Evolutionary conservation across 2,329 filamentous ascomycete genomes (phyloP), one percentile per base, ranked within the genome.

Genomic region (Helotiales sp.): DNA sequence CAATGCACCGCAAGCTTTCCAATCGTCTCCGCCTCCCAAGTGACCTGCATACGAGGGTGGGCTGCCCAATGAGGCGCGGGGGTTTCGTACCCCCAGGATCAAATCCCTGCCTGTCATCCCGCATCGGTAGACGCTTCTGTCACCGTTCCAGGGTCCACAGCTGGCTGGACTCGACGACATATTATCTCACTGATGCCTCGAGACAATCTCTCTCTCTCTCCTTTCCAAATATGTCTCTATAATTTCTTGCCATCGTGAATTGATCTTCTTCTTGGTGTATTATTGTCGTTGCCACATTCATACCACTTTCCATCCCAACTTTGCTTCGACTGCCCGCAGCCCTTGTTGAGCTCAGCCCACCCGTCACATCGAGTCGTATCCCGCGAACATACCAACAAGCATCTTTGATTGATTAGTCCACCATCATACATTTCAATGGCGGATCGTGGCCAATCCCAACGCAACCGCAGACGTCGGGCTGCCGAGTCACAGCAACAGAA

Each of bases 391-490:
- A 50, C 20, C 40, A 40, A 49, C 22, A 45, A 50, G 24, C 20
- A 45, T 58, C 54, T 57, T 59, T 43, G 63, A 64, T 60, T 34
- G 43, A 57, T 43, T 7, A 40, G 52, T 50, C 30, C 28, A 64
- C 17, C n/a, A 37, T 50, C 17, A 24, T 50, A 22, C 20, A 7
- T 26, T 24, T 8, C 6, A 30, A 61, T 37, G 28, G 20, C n/a
- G n/a, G 47, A 34, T 49, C 40, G 6, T n/a, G 43, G 2, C 22
- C 30, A 40, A 17, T 37, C 40, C 13, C 32, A 52, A 22, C 20
- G 43, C 40, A 52, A 43, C 13, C 37, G 30, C 52, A 43, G 47
- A 3, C 26, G 30, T n/a, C 32, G 43, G 15, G n/a, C 15, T 40
- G 40, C 20, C 28, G 63, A 52, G 28, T 47, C 28, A 20, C 32